These are phyloP conservation scores for Stemphylium lycopersici DNA, from an alignment of 2,329 filamentous ascomycete genomes.

Conservation along the genomic window DNA sequence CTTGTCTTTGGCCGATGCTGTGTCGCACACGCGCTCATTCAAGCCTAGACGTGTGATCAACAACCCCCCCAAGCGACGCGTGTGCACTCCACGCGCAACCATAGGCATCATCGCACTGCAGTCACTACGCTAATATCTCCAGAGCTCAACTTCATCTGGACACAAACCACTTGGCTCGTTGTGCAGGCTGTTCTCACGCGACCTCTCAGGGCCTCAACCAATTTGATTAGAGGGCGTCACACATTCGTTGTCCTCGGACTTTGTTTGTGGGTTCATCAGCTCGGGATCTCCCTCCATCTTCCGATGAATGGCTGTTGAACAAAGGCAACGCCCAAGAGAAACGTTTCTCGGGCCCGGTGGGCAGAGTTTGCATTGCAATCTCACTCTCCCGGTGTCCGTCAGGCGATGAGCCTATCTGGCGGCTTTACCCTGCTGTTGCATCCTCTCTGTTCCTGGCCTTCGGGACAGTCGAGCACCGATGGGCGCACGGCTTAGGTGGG, in stretches of 20 bases:
- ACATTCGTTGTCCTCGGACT: constrained; percentile 29
- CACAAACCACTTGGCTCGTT: too few relatives aligned
- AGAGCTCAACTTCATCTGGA: too few relatives aligned
- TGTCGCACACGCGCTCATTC: too few relatives aligned
- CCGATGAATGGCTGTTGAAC: constrained; percentile 40
- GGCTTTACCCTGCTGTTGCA: constrained; percentile 34
- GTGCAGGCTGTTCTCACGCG: too few relatives aligned
- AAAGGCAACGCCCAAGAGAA: constrained; percentile 47
- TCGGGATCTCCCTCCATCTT: constrained; percentile 26
- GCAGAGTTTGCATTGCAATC: constrained; percentile 21
- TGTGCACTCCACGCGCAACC: too few relatives aligned
- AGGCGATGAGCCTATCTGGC: constrained; percentile 40
- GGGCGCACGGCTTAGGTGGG: constrained; percentile 33
- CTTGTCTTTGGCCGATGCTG: too few relatives aligned
- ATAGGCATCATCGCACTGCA: too few relatives aligned
- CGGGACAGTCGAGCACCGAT: constrained; percentile 27
- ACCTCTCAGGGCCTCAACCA: too few relatives aligned
- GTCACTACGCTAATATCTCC: too few relatives aligned
- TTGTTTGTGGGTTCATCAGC: constrained; percentile 42
- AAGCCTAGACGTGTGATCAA: too few relatives aligned
- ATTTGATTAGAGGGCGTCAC: constrained; percentile 23
- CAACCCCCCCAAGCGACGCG: too few relatives aligned
- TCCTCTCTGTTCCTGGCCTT: constrained; percentile 27
- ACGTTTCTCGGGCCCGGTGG: constrained; percentile 16
- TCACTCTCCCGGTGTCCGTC: constrained; percentile 11